phyloP scores from a whole-genome alignment of 495 filamentous ascomycete species.

The Annulohypoxylon nitens region DNA sequence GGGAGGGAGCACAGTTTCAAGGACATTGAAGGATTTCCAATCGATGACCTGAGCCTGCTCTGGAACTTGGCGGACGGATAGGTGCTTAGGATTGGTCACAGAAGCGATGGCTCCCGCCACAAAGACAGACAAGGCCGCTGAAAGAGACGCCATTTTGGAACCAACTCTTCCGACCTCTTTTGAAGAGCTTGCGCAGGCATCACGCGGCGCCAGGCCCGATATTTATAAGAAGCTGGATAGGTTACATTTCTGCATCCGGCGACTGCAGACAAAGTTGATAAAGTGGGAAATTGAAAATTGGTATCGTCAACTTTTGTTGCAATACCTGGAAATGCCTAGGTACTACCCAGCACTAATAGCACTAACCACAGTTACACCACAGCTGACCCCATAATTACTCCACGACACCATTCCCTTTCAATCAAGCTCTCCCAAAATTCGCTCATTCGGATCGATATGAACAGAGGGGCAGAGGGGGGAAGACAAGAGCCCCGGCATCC shows the following conservation, averaged over 20 bases:
- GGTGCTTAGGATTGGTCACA: slow-evolving; percentile 5
- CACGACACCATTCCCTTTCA: neutral
- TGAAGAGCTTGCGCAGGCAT: neutral
- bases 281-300: slow-evolving; percentile 28
- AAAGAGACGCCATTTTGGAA: slow-evolving; percentile 37
- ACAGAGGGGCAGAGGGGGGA: neutral
- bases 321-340: neutral
- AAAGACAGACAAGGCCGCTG: slow-evolving; percentile 26
- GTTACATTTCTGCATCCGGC: neutral
- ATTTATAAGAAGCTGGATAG: slow-evolving; percentile 19
- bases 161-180: slow-evolving; percentile 5
- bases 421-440: slow-evolving; percentile 13
- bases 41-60: slow-evolving; percentile 60
- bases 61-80: slow-evolving; percentile 48
- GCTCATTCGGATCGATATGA: neutral
- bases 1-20: slow-evolving; percentile 50
- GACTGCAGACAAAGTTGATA: slow-evolving; percentile 8
- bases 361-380: slow-evolving; percentile 4
- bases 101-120: slow-evolving; percentile 18
- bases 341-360: neutral
- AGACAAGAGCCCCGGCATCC: neutral
- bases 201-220: slow-evolving; percentile 2
- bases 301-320: neutral
- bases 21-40: slow-evolving; percentile 58
- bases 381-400: neutral